Evolutionary conservation across 371 early-diverging fungal genomes (phyloP).

Genomic region (Rhizopus sp.): DNA sequence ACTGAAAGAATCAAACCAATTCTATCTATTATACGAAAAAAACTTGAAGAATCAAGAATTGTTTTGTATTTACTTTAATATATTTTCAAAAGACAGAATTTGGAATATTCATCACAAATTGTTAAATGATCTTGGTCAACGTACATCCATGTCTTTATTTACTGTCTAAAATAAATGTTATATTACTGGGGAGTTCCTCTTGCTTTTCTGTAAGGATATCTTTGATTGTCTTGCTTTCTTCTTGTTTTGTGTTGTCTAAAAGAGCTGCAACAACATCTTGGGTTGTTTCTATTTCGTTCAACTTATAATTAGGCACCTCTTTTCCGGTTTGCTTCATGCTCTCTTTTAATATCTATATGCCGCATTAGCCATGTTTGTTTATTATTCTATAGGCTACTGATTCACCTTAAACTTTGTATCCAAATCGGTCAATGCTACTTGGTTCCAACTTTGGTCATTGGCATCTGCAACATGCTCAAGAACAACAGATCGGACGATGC

Average conservation of each 20-base stretch:
- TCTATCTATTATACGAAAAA: slow-evolving; percentile 27
- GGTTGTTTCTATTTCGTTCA: slow-evolving; percentile 37
- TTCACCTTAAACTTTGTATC: slow-evolving; percentile 43
- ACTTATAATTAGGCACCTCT: slow-evolving; percentile 40
- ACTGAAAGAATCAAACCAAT: slow-evolving; percentile 19
- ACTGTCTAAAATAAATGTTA: no score
- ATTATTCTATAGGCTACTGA: neutral
- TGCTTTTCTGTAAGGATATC: no score
- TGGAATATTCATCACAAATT: slow-evolving; percentile 42
- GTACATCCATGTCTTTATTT: slow-evolving; percentile 4
- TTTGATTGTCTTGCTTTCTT: no score
- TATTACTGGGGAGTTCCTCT: no score
- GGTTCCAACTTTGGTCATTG: slow-evolving; percentile 33
- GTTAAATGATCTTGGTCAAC: slow-evolving; percentile 40
- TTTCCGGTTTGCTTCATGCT: slow-evolving; percentile 43
- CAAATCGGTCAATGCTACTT: slow-evolving; percentile 18
- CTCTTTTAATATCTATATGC: slow-evolving; percentile 39
- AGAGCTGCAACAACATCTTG: slow-evolving; percentile 35
- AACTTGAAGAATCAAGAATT: slow-evolving; percentile 24
- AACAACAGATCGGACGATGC: slow-evolving; percentile 33
- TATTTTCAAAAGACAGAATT: slow-evolving; percentile 25
- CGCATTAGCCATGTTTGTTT: neutral
- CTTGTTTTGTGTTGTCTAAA: slow-evolving; percentile 6
- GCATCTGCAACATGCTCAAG: slow-evolving; percentile 28
- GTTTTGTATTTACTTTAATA: slow-evolving; percentile 39